These are phyloP conservation scores for Volvox reticuliferus DNA, from an alignment of 139 green algal species.

Conservation along the genomic window DNA sequence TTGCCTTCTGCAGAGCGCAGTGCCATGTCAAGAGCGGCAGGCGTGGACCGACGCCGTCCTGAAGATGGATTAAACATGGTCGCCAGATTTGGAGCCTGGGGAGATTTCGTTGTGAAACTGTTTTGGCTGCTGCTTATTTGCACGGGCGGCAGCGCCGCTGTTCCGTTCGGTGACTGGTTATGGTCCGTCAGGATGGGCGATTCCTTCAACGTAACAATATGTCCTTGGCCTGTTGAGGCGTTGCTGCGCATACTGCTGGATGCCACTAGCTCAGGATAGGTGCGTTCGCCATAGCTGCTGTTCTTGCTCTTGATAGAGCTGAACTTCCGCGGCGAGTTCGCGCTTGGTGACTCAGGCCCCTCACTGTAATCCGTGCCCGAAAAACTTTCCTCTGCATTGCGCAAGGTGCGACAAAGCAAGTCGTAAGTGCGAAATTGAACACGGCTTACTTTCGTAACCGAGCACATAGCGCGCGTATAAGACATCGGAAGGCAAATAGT, in stretches of 20 bases:
- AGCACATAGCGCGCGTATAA: neutral
- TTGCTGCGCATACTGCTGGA: constrained; percentile 44
- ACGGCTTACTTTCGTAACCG: neutral
- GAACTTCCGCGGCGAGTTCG: constrained; percentile 24
- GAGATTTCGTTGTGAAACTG: constrained; percentile 9
- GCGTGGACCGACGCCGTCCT: constrained; percentile 57
- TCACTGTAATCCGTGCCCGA: constrained; percentile 38
- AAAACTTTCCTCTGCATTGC: constrained; percentile 17
- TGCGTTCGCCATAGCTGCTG: constrained; percentile 35
- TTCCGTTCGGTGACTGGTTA: neutral
- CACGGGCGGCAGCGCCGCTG: constrained; percentile 17
- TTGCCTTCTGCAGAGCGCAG: constrained; percentile 54
- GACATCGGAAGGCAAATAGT: neutral
- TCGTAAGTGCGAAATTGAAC: neutral
- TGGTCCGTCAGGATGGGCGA: constrained; percentile 17
- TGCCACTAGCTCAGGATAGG: constrained; percentile 1
- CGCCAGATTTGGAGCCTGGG: neutral
- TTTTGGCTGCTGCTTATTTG: constrained; percentile 40
- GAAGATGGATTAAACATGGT: neutral
- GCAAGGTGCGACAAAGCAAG: neutral
- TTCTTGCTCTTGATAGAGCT: constrained; percentile 27
- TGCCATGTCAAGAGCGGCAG: constrained; percentile 61
- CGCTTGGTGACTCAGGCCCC: constrained; percentile 2
- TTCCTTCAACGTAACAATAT: constrained; percentile 20
- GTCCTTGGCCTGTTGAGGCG: neutral